Base-by-base conservation (phyloP, 2,329 filamentous ascomycete species). In the Botrytis deweyae region DNA sequence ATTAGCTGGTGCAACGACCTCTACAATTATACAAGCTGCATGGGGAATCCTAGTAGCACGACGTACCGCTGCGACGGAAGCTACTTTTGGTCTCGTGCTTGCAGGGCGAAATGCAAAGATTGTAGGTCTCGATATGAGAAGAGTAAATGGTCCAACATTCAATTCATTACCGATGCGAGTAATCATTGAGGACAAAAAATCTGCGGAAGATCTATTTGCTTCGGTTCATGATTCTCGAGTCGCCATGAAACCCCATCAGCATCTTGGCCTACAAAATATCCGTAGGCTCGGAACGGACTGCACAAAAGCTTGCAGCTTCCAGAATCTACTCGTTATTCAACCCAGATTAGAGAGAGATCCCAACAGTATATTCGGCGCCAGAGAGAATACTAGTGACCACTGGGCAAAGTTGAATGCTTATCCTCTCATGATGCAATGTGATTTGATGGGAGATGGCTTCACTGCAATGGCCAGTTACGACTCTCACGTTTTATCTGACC, bases 101-200 rank as follows among this genome's bases (percentile, higher is more conserved):
- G 83, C 83, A 8, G 84, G 84, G n/a, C 82, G 84, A 40, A 83
- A 83, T 3, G 80, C 82, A 42, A 77, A 83, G 3, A 61, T 85
- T 4, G 72, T 78, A 14, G 82, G 81, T 12, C 81, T 85, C 40
- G 82, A 83, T 73, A 76, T 81, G 25, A 71, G 25, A 29, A 63
- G n/a, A 49, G 84, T 85, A 55, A 81, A 83, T 73, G 84, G 84
- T 1, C 84, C 84, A 14, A 73, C 69, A 0, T 82, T 84, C 70
- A 83, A 82, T 7, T 85, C 84, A 1, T 79, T 85, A 6, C 84
- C 84, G 12, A 79, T 84, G 25, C 81, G 83, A n/a, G 79, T 85
- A 9, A 76, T 77, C 12, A 73, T 84, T 36, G 78, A 81, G 33
- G 76, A 61, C 18, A 14, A 22, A 20, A 46, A 62, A 55, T 62